Conservation (phyloP, 2,329 filamentous ascomycete species). For the Fusarium austroafricanum region DNA sequence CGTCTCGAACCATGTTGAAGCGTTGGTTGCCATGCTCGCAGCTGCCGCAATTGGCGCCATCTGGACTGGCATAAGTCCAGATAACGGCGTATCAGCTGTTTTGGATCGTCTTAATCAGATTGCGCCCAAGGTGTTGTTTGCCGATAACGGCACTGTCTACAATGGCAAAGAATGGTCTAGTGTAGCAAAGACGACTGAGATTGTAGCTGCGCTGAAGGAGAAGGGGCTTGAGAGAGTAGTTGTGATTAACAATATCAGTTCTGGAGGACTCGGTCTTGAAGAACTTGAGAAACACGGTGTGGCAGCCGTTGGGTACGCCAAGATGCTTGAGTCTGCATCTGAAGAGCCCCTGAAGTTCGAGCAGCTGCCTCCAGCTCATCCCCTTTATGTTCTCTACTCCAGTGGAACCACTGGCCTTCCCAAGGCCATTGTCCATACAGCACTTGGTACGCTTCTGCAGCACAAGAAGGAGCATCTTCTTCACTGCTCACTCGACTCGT, state of each 20-base stretch:
- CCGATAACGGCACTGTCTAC: constrained; percentile 89
- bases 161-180: constrained; percentile 92
- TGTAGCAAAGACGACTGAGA: constrained; percentile 80
- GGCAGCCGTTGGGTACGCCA: constrained; percentile 57
- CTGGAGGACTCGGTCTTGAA: constrained; percentile 56
- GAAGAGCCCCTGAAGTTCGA: constrained; percentile 71
- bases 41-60: constrained; percentile 85
- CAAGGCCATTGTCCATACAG: constrained; percentile 94
- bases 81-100: constrained; percentile 91
- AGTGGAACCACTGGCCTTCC: constrained; percentile 88
- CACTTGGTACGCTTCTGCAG: constrained; percentile 89
- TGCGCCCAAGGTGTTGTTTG: constrained; percentile 82
- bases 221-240: constrained; percentile 76
- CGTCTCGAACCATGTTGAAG: constrained; percentile 89
- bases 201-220: constrained; percentile 71
- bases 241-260: constrained; percentile 74
- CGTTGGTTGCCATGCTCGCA: constrained; percentile 88
- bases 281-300: constrained; percentile 56
- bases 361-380: constrained; percentile 85
- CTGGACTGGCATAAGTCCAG: constrained; percentile 93
- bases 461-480: constrained; percentile 97
- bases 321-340: constrained; percentile 57
- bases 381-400: constrained; percentile 93
- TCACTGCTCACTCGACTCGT: constrained; percentile 81
- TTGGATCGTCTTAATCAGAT: constrained; percentile 90